Conservation (phyloP, 352 stramenopile genomes). For the Phytophthora fragariae region DNA sequence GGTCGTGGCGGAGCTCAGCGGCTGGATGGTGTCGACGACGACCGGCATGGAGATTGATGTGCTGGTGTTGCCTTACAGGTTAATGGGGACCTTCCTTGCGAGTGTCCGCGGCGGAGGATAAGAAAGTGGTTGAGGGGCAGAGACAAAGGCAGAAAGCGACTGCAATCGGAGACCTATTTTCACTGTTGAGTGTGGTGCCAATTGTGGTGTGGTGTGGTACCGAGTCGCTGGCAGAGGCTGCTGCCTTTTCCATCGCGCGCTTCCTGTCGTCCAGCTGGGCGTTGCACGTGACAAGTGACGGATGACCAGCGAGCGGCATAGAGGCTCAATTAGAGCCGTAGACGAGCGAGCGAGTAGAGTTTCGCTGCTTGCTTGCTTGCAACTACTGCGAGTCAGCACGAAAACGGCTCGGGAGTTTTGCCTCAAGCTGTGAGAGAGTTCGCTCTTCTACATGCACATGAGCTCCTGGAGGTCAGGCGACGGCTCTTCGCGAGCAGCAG, state of each 20-base stretch:
- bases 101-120: not conserved
- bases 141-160: constrained; percentile 2
- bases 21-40: constrained; percentile 42
- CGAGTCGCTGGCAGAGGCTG: constrained; percentile 16
- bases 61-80: too few relatives aligned
- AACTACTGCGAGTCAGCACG: not conserved
- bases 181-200: not conserved
- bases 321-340: constrained; percentile 13
- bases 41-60: constrained; percentile 26
- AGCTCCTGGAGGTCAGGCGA: constrained; percentile 5
- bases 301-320: constrained; percentile 39
- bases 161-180: not conserved
- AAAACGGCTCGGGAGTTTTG: not conserved
- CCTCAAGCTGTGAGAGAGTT: not conserved
- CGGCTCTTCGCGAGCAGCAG: not conserved
- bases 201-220: constrained; percentile 20
- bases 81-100: not conserved
- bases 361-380: constrained; percentile 14
- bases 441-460: not conserved
- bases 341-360: constrained; percentile 5
- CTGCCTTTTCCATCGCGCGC: constrained; percentile 24
- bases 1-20: constrained; percentile 31
- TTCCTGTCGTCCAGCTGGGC: constrained; percentile 34
- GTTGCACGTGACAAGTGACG: constrained; percentile 32
- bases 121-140: constrained; percentile 12